Conservation (phyloP, 2,329 filamentous ascomycete species). For the Alternaria arbusti region DNA sequence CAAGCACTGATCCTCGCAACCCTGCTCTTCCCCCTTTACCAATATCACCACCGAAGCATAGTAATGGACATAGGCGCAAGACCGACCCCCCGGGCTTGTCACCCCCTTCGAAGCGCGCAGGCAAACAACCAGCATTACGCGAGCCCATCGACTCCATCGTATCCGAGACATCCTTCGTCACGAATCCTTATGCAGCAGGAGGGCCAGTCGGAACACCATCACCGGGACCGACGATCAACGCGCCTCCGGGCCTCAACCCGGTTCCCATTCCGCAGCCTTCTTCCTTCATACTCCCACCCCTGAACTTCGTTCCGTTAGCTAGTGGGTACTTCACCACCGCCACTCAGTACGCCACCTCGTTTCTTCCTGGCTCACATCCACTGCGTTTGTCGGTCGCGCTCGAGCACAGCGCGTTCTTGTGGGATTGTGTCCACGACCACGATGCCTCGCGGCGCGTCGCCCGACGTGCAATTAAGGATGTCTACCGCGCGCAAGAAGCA, state of each 20-base stretch:
- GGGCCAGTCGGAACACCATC: conserved; percentile 52
- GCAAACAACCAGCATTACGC: conserved; percentile 51
- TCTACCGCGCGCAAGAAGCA: conserved; percentile 87
- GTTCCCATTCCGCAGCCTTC: conserved; percentile 56
- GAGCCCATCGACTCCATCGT: conserved; percentile 57
- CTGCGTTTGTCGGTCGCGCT: conserved; percentile 87
- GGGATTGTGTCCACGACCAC: conserved; percentile 86
- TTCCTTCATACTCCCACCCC: conserved; percentile 78
- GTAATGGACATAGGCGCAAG: conserved; percentile 35
- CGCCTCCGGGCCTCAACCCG: conserved; percentile 54
- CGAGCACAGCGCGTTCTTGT: conserved; percentile 91
- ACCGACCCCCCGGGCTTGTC: conserved; percentile 33
- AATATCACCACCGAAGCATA: conserved; percentile 24
- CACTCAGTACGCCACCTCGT: conserved; percentile 71
- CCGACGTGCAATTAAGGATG: conserved; percentile 82
- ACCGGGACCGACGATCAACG: conserved; percentile 48
- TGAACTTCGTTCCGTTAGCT: conserved; percentile 84
- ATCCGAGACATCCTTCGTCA: conserved; percentile 59
- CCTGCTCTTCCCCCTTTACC: conserved; percentile 32
- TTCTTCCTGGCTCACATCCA: conserved; percentile 88
- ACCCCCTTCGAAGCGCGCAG: conserved; percentile 41
- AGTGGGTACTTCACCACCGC: conserved; percentile 82
- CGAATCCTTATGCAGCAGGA: conserved; percentile 55
- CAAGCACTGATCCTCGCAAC: conserved; percentile 36
- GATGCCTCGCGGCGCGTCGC: conserved; percentile 79